Base-by-base conservation (phyloP, 2,329 filamentous ascomycete species). In the Pleoardoris graminearum region DNA sequence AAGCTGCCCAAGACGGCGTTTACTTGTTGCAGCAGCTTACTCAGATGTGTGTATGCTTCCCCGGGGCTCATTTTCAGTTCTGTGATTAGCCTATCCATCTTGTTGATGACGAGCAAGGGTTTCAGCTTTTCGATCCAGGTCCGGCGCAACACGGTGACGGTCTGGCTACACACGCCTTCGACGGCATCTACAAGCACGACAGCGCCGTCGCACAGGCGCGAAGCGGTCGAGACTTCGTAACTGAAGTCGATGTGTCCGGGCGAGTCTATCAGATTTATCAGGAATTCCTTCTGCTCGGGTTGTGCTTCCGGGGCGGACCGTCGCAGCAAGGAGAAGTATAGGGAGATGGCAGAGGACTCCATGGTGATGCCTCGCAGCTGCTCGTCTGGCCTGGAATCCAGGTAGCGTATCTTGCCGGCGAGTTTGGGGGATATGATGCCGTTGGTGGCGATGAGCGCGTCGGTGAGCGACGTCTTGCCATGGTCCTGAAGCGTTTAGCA, bases 201-300 rank as follows among this genome's bases (percentile, higher is more conserved):
- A 6, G 94, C 94, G 32, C 94, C 94, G 72, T 99, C 94, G 64
- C 94, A 97, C 16, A 99, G 79, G 49, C 94, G 83, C 8, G 93
- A 97, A 1, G 94, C 94, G 1, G 93, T 97, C 0, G 92, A 97
- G 0, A 99, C 94, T 71, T 99, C 94, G 60, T 91, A 96, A 77
- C 92, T 97, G 73, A 99, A 99, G 75, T 99, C 94, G 59, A 99
- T 97, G 72, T 99, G 94, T 2, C 94, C 94, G 0, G 94, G 94
- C 1, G 94, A 97, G 76, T 99, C 94, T 69, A 99, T 99, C 52
- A 99, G 77, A 73, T 99, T 99, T 77, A 99, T 90, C 57, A 99
- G 81, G 69, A 96, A 97, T 74, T 99, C 93, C 69, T 91, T 91
- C 17, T 88, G 82, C 65, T 87, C 82, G 0, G 90, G 87, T 12